Conservation (phyloP, 140 eudicot genomes). For the Ambrosia hybrid region DNA sequence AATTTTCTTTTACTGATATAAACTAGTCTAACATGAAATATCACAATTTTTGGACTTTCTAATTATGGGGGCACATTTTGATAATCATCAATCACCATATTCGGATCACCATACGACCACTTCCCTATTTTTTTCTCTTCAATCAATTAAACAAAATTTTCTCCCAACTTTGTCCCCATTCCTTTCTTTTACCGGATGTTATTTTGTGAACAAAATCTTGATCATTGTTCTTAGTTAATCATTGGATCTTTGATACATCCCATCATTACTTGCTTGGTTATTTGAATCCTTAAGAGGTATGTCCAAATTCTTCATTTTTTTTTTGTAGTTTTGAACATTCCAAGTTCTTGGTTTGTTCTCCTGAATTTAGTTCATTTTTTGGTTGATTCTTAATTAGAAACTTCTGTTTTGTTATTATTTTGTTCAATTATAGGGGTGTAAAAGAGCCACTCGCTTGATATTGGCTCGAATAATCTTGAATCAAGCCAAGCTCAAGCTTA, state of each 20-base stretch:
- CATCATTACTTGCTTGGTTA: background rate
- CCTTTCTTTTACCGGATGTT: slow-evolving; percentile 10
- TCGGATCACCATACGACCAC: slow-evolving; percentile 44
- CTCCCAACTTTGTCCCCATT: slow-evolving; percentile 23
- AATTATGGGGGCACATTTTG: background rate
- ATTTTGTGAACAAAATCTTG: slow-evolving; percentile 4
- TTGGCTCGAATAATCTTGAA: too few species aligned
- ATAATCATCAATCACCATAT: background rate
- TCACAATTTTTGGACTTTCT: background rate
- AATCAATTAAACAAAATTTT: slow-evolving; percentile 22
- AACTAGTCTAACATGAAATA: too few species aligned
- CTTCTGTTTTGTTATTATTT: too few species aligned
- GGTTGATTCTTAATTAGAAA: too few species aligned
- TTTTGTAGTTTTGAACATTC: background rate
- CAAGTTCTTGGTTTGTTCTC: background rate
- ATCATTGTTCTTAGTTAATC: slow-evolving; percentile 15
- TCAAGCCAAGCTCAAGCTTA: too few species aligned
- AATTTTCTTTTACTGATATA: too few species aligned
- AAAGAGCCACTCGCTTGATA: too few species aligned
- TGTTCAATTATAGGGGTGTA: too few species aligned
- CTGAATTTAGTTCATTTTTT: background rate
- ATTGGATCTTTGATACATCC: too few species aligned
- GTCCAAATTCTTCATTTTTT: background rate
- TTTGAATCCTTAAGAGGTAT: background rate
- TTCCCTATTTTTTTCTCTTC: slow-evolving; percentile 15